phyloP scores from a whole-genome alignment of 805 yeast genomes.

The Cyberlindnera xishuangbannaensis region DNA sequence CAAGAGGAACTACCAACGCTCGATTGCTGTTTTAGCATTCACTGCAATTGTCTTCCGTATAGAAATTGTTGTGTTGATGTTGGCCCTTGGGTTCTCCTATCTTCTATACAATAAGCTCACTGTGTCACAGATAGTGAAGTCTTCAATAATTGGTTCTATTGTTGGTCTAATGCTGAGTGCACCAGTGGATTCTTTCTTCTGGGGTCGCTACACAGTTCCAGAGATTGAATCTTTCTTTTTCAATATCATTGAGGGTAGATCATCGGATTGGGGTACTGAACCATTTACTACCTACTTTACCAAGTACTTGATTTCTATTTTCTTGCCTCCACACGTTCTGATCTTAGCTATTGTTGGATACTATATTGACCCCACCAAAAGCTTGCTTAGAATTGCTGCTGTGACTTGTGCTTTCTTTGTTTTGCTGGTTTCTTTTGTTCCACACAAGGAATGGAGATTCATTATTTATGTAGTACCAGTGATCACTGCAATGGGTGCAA shows the following conservation, averaged over 20 bases:
- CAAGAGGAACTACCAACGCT: constrained; percentile 37
- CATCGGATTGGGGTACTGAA: constrained; percentile 79
- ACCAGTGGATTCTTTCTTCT: constrained; percentile 67
- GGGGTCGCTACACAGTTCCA: constrained; percentile 62
- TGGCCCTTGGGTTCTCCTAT: constrained; percentile 42
- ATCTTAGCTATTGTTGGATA: constrained; percentile 33
- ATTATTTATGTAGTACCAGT: constrained; percentile 72
- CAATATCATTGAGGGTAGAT: constrained; percentile 71
- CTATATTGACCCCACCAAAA: constrained; percentile 29
- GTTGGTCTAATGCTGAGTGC: constrained; percentile 45
- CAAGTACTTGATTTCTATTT: constrained; percentile 35
- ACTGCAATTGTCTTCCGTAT: constrained; percentile 64
- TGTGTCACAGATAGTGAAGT: constrained; percentile 32
- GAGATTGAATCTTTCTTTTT: constrained; percentile 68
- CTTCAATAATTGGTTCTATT: constrained; percentile 43
- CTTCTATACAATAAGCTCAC: constrained; percentile 42
- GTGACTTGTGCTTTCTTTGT: constrained; percentile 51
- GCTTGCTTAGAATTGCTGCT: constrained; percentile 39
- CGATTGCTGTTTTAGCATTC: constrained; percentile 52
- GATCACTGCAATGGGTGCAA: constrained; percentile 56
- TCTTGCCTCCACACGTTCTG: constrained; percentile 41
- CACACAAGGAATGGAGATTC: constrained; percentile 95
- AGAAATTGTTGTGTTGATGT: constrained; percentile 57
- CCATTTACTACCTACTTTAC: constrained; percentile 67
- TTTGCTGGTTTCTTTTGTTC: constrained; percentile 66